Evolutionary conservation across 176 grass and related monocot genomes (phyloP), one percentile per base, ranked within the genome.

Genomic region (Aegilops longissima): DNA sequence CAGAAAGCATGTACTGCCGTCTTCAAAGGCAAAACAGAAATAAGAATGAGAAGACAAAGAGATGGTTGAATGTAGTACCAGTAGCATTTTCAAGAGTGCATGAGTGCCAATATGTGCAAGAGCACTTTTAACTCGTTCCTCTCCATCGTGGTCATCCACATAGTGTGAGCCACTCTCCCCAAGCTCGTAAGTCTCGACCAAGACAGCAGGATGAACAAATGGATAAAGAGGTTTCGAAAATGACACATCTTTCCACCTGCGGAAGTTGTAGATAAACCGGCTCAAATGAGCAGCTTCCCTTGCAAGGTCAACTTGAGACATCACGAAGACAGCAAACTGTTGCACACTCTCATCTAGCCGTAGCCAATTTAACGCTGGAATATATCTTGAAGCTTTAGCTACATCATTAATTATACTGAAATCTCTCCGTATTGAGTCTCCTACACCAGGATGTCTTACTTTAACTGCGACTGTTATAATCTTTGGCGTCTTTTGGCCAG

Each of bases 261-360:
- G 83, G 62, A 99, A 99, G 78, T 99, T 99, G 91, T 99, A 99
- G 87, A 96, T 99, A 88, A 99, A 96, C 21, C 97, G 88, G 38
- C 92, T 99, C 82, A 99, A 84, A 85, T 99, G 92, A 65, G 97
- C 94, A 82, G 97, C 97, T 89, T 99, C 97, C 84, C 97, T 90
- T 49, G 97, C 94, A 92, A 99, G 93, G 83, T 99, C 97, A 87
- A 99, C 92, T 83, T 99, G 97, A 85, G 92, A 92, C 94, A 99
- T 94, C 97, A 99, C 96, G 49, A 99, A 99, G 76, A 96, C 92
- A 40, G 97, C 94, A 91, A 99, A 99, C 74, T 99, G 97, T 86
- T 96, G 97, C 77, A 96, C 90, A 66, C 94, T 96, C 89, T 99
- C 94, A 86, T 99, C 97, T 61, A 99, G 66, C n/a, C 97, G 90